These are phyloP conservation scores for Geotrichum aggregatum DNA, from an alignment of 1,139 yeast genomes.

Conservation along the genomic window DNA sequence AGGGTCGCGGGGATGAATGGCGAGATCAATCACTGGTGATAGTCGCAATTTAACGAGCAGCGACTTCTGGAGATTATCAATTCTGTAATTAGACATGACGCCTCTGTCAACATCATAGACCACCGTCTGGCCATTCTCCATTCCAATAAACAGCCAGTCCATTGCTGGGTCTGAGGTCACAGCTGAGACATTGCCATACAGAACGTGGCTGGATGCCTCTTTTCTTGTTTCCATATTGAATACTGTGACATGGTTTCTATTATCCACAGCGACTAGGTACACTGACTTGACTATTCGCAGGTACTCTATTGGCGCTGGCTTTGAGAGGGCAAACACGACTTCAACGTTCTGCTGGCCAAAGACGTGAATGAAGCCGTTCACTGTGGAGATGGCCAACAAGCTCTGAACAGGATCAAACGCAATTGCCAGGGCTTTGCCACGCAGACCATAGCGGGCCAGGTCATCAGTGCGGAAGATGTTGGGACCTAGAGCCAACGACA, in stretches of 20 bases:
- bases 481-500: constrained; percentile 38
- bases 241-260: constrained; percentile 53
- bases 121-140: constrained; percentile 66
- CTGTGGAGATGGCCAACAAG: constrained; percentile 75
- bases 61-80: constrained; percentile 65
- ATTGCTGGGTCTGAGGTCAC: constrained; percentile 77
- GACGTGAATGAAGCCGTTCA: constrained; percentile 63
- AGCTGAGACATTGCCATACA: constrained; percentile 61
- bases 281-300: constrained; percentile 73
- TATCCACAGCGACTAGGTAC: constrained; percentile 67
- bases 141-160: constrained; percentile 82
- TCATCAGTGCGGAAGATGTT: constrained; percentile 38
- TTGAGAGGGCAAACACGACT: constrained; percentile 48
- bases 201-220: constrained; percentile 48
- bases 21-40: constrained; percentile 61
- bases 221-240: constrained; percentile 64
- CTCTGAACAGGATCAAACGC: constrained; percentile 90
- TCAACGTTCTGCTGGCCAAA: constrained; percentile 84
- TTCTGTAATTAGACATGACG: constrained; percentile 55
- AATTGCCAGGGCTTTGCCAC: constrained; percentile 56
- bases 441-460: constrained; percentile 52
- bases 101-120: constrained; percentile 87
- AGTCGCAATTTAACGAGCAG: constrained; percentile 36
- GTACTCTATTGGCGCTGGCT: constrained; percentile 50
- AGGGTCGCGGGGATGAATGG: constrained; percentile 86